Percentiles rank a stretch among this genome's conserved stretches.
These are phyloP conservation scores for Rubia yunnanensis DNA, from an alignment of 257 asterid genomes.

Conservation along the genomic window DNA sequence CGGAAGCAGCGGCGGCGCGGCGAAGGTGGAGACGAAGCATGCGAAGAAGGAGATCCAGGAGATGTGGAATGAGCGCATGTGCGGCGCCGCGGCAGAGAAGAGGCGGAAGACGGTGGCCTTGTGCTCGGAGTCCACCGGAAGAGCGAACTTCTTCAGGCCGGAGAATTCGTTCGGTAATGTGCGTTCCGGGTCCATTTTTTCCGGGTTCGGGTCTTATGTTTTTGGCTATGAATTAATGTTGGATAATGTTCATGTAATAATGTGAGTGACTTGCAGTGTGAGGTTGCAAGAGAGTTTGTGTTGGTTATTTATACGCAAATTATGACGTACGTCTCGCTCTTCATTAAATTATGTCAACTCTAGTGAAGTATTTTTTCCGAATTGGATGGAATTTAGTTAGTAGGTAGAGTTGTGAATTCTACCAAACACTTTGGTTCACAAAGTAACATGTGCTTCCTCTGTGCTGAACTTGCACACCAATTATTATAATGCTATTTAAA, in stretches of 20 bases:
- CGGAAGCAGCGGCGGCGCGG: constrained; percentile 79
- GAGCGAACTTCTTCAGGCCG: constrained; percentile 24
- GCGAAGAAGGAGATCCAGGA: constrained; percentile 83
- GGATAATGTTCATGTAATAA: neutral
- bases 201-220: neutral
- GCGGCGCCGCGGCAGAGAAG: constrained; percentile 51
- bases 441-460: too few species aligned
- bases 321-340: neutral
- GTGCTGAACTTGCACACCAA: too few species aligned
- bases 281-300: neutral
- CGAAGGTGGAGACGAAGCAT: constrained; percentile 83
- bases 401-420: too few species aligned
- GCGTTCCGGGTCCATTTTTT: constrained; percentile 31
- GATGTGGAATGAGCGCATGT: constrained; percentile 83
- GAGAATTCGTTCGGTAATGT: constrained; percentile 18
- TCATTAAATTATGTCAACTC: neutral
- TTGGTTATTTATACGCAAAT: constrained; percentile 11
- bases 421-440: too few species aligned
- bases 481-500: too few species aligned
- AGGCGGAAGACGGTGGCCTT: constrained; percentile 52
- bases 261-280: neutral
- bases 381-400: too few species aligned
- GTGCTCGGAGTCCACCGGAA: constrained; percentile 77
- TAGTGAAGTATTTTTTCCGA: neutral
- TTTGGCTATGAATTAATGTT: neutral